A percentile compares a stretch with the other conserved stretches of the same genome.
Conservation (phyloP, 1,284 basidiomycete species). For the Meripilus lineatus region DNA sequence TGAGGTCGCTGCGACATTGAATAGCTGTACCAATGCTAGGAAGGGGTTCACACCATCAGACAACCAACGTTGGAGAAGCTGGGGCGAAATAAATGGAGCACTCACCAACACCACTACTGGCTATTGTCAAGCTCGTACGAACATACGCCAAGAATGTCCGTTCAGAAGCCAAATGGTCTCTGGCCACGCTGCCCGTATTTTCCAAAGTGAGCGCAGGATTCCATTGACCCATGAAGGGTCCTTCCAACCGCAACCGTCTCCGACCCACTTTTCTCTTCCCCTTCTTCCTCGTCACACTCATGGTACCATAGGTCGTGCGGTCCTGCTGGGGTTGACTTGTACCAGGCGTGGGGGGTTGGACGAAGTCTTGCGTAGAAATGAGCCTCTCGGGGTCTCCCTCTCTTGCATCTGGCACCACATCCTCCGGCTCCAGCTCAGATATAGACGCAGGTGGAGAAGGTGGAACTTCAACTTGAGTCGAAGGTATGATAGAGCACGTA, state of each 20-base stretch:
- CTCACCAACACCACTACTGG: conserved; percentile 43
- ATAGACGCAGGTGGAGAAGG: neutral
- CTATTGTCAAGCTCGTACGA: conserved; percentile 50
- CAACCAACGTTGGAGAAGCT: neutral
- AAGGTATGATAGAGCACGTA: neutral
- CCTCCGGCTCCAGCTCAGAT: too few relatives aligned
- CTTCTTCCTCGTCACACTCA: too few relatives aligned
- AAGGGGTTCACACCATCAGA: neutral
- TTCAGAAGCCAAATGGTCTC: conserved; percentile 55
- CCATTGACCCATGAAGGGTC: conserved; percentile 17
- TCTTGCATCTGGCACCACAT: too few relatives aligned
- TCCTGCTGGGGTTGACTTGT: neutral
- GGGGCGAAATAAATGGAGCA: conserved; percentile 6
- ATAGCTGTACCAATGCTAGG: conserved; percentile 52
- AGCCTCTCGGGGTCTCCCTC: too few relatives aligned
- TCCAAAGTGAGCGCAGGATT: conserved; percentile 36
- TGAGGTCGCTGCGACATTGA: conserved; percentile 36
- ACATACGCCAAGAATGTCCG: conserved; percentile 57
- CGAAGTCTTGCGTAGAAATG: too few relatives aligned
- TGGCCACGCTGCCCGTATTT: conserved; percentile 52
- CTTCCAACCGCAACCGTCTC: neutral
- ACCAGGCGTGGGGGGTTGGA: neutral
- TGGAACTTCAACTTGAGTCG: neutral
- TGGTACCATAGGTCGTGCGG: too few relatives aligned
- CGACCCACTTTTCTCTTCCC: neutral